These are phyloP conservation scores for Microsporum audouinii DNA, from an alignment of 2,329 filamentous ascomycete genomes.

Conservation along the genomic window DNA sequence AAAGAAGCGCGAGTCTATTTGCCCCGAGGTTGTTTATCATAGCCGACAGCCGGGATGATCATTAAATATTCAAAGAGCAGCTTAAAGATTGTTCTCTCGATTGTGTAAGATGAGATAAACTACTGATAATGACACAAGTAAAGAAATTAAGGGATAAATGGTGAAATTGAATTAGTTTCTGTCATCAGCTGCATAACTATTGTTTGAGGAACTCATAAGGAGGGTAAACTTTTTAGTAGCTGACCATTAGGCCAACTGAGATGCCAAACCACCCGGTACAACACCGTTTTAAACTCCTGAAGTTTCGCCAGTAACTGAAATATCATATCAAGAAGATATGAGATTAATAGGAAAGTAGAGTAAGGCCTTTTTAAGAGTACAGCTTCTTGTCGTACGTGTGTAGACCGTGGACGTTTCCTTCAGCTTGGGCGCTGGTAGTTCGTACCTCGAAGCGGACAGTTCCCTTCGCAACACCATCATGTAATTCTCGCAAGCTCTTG, in stretches of 20 bases:
- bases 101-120: too few relatives aligned
- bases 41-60: not conserved
- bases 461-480: constrained; percentile 61
- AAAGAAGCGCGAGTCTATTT: not conserved
- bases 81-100: too few relatives aligned
- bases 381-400: constrained; percentile 99
- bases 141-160: not conserved
- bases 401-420: constrained; percentile 92
- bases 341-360: not conserved
- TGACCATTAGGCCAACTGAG: not conserved
- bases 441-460: constrained; percentile 84
- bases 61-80: not conserved
- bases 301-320: not conserved
- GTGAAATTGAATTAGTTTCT: not conserved
- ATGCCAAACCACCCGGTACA: not conserved
- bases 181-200: not conserved
- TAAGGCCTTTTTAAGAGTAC: constrained; percentile 52
- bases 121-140: not conserved
- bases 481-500: constrained; percentile 65
- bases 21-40: not conserved
- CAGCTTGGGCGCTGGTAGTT: constrained; percentile 85
- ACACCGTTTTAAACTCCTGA: not conserved
- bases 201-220: not conserved
- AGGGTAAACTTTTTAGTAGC: not conserved
- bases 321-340: not conserved